Conservation (phyloP, 78 protist genomes). For the Dictyostelium discoideum region dicty_2.7 NC_007088.5:7701001-7701500, state of each 20-base stretch:
- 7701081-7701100: slow-evolving; percentile 70
- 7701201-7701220: slow-evolving; percentile 78
- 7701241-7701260: neutral
- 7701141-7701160: slow-evolving; percentile 49
- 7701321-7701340: slow-evolving; percentile 59
- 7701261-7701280: neutral
- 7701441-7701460: slow-evolving; percentile 5
- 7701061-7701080: slow-evolving; percentile 74
- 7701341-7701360: neutral
- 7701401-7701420: neutral
- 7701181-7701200: slow-evolving; percentile 80
- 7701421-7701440: neutral
- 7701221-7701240: slow-evolving; percentile 33
- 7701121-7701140: slow-evolving; percentile 47
- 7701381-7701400: slow-evolving; percentile 25
- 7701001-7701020: neutral
- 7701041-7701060: slow-evolving; percentile 81
- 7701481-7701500: slow-evolving; percentile 19
- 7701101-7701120: slow-evolving; percentile 43
- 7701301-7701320: slow-evolving; percentile 69
- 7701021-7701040: slow-evolving; percentile 72
- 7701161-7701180: slow-evolving; percentile 66
- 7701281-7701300: slow-evolving; percentile 71
- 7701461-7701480: slow-evolving; percentile 48
- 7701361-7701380: slow-evolving; percentile 39